Conservation (phyloP, 148 eudicot species). For the Simmondsia chinensis region DNA sequence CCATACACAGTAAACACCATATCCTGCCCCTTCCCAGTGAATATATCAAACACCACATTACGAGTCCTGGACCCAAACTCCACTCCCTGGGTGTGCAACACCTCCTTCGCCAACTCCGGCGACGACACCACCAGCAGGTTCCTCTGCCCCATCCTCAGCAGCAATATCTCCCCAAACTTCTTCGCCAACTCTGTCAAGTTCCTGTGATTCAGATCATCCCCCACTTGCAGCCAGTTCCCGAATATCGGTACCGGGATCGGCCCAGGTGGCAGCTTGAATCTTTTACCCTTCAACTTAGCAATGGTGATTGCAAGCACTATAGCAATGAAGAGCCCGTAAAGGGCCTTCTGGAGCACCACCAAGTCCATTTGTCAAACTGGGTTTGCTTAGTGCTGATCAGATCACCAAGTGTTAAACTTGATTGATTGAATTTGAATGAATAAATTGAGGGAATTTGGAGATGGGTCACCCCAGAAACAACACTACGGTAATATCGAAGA, state of each 20-base stretch:
- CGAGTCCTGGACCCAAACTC: constrained; percentile 51
- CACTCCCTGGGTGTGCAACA: constrained; percentile 44
- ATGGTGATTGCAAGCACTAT: too few relatives aligned
- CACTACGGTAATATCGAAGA: too few relatives aligned
- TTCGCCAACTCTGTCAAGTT: constrained; percentile 23
- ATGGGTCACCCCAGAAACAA: too few relatives aligned
- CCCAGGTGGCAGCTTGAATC: too few relatives aligned
- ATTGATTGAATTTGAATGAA: too few relatives aligned
- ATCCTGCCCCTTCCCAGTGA: constrained; percentile 48
- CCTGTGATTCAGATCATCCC: constrained; percentile 44
- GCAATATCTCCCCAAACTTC: constrained; percentile 25
- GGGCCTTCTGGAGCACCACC: too few relatives aligned
- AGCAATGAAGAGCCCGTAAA: too few relatives aligned
- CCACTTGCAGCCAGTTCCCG: constrained; percentile 54
- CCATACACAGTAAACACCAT: constrained; percentile 51
- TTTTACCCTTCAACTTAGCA: too few relatives aligned
- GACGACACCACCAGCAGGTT: constrained; percentile 39
- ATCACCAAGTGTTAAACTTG: too few relatives aligned
- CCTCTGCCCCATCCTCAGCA: constrained; percentile 33
- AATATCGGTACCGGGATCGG: constrained; percentile 31
- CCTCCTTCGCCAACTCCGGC: constrained; percentile 36
- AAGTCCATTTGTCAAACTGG: too few relatives aligned
- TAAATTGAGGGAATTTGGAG: too few relatives aligned
- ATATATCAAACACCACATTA: constrained; percentile 48
- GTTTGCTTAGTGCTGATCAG: too few relatives aligned